phyloP scores from a whole-genome alignment of 1,284 basidiomycete species.

The Ceratobasidium sp. region DNA sequence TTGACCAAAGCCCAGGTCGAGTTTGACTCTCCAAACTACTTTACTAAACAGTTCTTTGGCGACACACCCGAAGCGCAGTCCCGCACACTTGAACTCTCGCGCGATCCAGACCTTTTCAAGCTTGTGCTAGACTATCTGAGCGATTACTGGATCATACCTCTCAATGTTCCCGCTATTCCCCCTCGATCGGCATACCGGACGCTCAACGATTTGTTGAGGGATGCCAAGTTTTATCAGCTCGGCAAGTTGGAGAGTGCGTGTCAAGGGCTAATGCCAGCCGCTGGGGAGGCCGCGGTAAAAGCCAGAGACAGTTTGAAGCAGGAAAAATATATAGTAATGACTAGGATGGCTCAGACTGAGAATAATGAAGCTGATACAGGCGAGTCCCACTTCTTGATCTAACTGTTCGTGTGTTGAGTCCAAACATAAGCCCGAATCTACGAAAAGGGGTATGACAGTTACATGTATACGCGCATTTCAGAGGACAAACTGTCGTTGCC shows the following conservation, averaged over 20 bases:
- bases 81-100: not conserved
- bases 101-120: conserved; percentile 1
- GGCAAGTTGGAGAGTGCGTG: not conserved
- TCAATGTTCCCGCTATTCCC: not conserved
- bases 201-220: not conserved
- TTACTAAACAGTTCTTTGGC: not conserved
- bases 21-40: not conserved
- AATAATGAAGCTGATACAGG: too few relatives aligned
- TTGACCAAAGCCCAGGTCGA: conserved; percentile 6
- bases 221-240: not conserved
- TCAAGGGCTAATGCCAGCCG: not conserved
- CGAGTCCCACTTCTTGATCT: too few relatives aligned
- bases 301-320: too few relatives aligned
- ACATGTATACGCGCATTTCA: too few relatives aligned
- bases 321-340: too few relatives aligned
- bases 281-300: not conserved
- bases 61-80: not conserved
- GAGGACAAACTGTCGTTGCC: too few relatives aligned
- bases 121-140: not conserved
- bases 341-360: too few relatives aligned
- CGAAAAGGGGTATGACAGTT: too few relatives aligned
- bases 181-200: not conserved
- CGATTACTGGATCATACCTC: not conserved
- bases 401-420: too few relatives aligned
- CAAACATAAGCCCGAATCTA: too few relatives aligned